Evolutionary conservation across 148 eudicot species (phyloP).

Genomic region (Arbutus unedo): DNA sequence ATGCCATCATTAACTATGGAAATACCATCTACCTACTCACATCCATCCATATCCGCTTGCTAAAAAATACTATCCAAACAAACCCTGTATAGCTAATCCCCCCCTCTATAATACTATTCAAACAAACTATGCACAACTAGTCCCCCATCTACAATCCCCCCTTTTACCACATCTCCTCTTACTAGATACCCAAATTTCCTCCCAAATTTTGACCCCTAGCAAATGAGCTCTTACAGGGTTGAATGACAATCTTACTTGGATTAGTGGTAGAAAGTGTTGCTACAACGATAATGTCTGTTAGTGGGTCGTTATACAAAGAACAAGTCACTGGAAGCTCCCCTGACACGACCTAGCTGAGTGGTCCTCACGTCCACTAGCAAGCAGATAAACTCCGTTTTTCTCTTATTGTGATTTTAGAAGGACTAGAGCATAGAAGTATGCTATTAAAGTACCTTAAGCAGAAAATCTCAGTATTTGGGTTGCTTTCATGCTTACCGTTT

Average conservation of each 20-base stretch:
- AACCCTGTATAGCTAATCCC: no score
- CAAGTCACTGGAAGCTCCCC: background rate
- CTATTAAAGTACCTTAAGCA: background rate
- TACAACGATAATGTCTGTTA: slow-evolving; percentile 1
- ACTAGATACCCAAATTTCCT: no score
- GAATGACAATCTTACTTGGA: background rate
- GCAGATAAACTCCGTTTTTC: background rate
- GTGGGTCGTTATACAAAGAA: background rate
- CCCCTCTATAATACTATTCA: no score
- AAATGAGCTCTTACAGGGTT: background rate
- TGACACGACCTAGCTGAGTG: background rate
- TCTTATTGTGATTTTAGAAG: background rate
- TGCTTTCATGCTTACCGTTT: background rate
- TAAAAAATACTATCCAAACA: no score
- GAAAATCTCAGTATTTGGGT: background rate
- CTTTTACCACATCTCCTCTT: no score
- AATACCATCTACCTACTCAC: no score
- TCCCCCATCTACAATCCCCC: no score
- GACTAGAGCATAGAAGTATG: background rate
- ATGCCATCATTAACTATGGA: no score
- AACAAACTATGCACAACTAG: no score
- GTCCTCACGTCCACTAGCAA: background rate
- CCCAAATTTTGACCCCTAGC: no score
- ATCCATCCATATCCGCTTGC: no score
- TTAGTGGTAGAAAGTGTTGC: background rate